Evolutionary conservation across 1,284 basidiomycete species (phyloP), one percentile per base, ranked within the genome.

Genomic region (Erythrobasidium hasegawianum): DNA sequence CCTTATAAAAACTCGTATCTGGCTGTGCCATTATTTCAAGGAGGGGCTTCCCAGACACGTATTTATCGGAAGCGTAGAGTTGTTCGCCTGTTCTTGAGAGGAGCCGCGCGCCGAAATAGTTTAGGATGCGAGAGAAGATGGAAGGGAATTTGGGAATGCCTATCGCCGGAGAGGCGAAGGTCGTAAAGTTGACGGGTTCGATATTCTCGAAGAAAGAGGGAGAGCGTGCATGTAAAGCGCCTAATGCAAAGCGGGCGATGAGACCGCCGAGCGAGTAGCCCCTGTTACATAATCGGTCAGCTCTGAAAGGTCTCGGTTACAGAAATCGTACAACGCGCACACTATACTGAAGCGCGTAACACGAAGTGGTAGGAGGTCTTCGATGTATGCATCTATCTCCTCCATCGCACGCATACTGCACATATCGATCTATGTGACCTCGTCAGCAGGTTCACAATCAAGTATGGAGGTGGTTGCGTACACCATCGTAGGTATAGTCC

Each of bases 1-100:
- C 88, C 70, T 88, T 84, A 73, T 87, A 86, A 76, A 97, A 97
- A 33, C 88, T 79, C 16, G 83, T 82, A 24, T 45, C 62, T 70
- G 88, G 87, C 78, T 94, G 90, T 1, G 88, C 87, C 86, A 95
- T 89, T 67, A 92, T 84, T 67, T 90, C 85, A 20, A 94, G 76
- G 4, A 95, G 76, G 1, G 89, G 84, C 58, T 86, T 80, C 1
- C 86, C 87, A 61, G 81, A 75, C 18, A 73, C 64, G 61, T 88
- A 94, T 67, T 82, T 83, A 76, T 95, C 91, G 0, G 80, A 81
- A 50, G 82, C 84, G 74, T 85, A 88, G 62, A 92, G 85, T 72
- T 92, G 89, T 71, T 88, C 84, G 7, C 92, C 92, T 0, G 91
- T 90, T 53, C 91, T 80, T 2, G 88, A 88, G n/a, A 95, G 79